Conservation (phyloP, 2,329 filamentous ascomycete genomes). For the Cladosporium sphaerospermum region DNA sequence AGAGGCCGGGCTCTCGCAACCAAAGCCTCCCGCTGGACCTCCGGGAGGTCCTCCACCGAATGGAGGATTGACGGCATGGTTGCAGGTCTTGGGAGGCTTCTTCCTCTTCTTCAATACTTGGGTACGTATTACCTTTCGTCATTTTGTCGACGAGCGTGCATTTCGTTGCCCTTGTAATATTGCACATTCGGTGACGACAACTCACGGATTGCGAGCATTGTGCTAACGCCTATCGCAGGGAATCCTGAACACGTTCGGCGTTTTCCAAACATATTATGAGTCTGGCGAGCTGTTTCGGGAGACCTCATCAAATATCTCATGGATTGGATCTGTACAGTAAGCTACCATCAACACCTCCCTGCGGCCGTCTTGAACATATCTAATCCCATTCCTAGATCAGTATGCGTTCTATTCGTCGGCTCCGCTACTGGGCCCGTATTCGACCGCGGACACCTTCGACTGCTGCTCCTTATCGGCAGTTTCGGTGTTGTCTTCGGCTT, state of each 20-base stretch:
- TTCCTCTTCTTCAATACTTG: conserved; percentile 45
- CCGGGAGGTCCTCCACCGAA: conserved; percentile 31
- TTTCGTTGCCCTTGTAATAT: background rate
- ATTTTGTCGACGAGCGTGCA: background rate
- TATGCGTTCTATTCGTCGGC: conserved; percentile 42
- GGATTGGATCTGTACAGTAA: conserved; percentile 44
- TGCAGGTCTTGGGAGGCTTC: conserved; percentile 42
- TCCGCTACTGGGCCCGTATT: conserved; percentile 43
- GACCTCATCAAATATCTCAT: conserved; percentile 40
- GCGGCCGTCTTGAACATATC: background rate
- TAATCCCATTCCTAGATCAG: conserved; percentile 20
- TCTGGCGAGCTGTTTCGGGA: conserved; percentile 32
- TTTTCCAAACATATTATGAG: conserved; percentile 45
- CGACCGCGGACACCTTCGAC: conserved; percentile 42
- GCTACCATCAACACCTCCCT: background rate
- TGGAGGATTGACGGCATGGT: conserved; percentile 41
- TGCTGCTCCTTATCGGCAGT: conserved; percentile 37
- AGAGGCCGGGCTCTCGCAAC: conserved; percentile 2
- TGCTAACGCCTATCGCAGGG: conserved; percentile 9
- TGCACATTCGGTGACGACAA: background rate
- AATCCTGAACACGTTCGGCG: conserved; percentile 41
- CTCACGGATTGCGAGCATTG: background rate
- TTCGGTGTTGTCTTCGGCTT: conserved; percentile 43
- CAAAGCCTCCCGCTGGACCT: conserved; percentile 12
- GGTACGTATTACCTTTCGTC: conserved; percentile 17